Evolutionary conservation across 768 basidiomycete species (phyloP).

Genomic region (Multifurca ochricompacta): DNA sequence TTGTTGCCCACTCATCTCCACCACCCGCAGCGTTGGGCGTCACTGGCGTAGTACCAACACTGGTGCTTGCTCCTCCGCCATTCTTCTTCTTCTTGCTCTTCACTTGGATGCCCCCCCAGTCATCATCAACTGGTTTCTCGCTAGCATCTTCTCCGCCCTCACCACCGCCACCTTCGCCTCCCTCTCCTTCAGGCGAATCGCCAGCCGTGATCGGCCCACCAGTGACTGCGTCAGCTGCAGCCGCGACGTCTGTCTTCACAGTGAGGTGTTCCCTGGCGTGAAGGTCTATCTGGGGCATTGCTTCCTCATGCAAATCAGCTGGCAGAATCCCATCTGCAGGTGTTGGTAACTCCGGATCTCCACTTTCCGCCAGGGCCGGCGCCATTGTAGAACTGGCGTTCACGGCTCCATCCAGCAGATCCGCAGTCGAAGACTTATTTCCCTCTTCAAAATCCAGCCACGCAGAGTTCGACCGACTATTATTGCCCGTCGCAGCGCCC

Average conservation of each 20-base stretch:
- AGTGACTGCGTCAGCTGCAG: background rate
- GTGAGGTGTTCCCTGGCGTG: background rate
- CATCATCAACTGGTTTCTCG: background rate
- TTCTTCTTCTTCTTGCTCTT: constrained; percentile 18
- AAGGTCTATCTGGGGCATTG: background rate
- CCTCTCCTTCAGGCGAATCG: constrained; percentile 10
- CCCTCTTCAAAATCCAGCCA: background rate
- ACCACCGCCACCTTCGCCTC: background rate
- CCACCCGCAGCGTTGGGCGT: background rate
- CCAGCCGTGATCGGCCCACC: background rate
- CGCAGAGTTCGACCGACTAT: background rate
- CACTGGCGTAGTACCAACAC: background rate
- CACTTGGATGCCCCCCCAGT: background rate
- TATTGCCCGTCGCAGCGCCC: constrained; percentile 16
- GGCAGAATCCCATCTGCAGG: background rate
- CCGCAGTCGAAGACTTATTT: background rate
- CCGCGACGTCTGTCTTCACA: background rate
- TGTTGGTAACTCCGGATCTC: background rate
- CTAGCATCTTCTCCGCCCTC: background rate
- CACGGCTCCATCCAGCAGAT: background rate
- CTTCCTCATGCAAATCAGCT: background rate
- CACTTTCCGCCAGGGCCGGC: background rate
- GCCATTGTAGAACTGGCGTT: background rate
- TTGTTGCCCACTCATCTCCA: background rate
- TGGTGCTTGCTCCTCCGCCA: background rate